phyloP scores from a whole-genome alignment of 371 early-diverging fungal genomes.

The Mucor racemosus region DNA sequence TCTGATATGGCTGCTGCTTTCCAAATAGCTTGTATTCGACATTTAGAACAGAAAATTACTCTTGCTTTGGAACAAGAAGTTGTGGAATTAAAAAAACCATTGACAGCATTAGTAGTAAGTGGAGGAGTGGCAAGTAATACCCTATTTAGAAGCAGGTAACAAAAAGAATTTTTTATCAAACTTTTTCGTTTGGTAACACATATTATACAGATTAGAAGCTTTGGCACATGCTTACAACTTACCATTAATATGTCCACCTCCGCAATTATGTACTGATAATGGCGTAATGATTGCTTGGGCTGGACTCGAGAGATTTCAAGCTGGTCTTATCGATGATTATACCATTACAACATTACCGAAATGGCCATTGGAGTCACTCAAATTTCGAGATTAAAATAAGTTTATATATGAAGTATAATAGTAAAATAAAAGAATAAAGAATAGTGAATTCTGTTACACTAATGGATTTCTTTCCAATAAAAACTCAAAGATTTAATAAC shows the following conservation, averaged over 20 bases:
- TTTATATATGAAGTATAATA: too few relatives aligned
- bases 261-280: slow-evolving; percentile 83
- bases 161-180: not conserved
- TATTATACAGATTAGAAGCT: slow-evolving; percentile 34
- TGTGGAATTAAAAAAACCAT: slow-evolving; percentile 35
- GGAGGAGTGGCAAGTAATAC: slow-evolving; percentile 87
- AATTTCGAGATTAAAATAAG: slow-evolving; percentile 19
- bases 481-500: too few relatives aligned
- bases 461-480: too few relatives aligned
- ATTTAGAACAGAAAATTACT: slow-evolving; percentile 70
- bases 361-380: slow-evolving; percentile 66
- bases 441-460: too few relatives aligned
- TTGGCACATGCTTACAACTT: slow-evolving; percentile 52
- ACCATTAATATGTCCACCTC: slow-evolving; percentile 75
- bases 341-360: slow-evolving; percentile 68
- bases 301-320: slow-evolving; percentile 67
- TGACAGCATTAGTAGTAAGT: slow-evolving; percentile 75
- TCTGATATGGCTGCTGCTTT: slow-evolving; percentile 81
- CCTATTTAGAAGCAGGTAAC: slow-evolving; percentile 50
- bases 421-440: too few relatives aligned
- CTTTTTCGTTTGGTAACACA: not conserved
- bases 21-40: slow-evolving; percentile 67
- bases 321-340: slow-evolving; percentile 66
- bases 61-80: slow-evolving; percentile 62
- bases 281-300: slow-evolving; percentile 94